phyloP scores from a whole-genome alignment of 257 asterid species.

The Rhazya stricta region DNA sequence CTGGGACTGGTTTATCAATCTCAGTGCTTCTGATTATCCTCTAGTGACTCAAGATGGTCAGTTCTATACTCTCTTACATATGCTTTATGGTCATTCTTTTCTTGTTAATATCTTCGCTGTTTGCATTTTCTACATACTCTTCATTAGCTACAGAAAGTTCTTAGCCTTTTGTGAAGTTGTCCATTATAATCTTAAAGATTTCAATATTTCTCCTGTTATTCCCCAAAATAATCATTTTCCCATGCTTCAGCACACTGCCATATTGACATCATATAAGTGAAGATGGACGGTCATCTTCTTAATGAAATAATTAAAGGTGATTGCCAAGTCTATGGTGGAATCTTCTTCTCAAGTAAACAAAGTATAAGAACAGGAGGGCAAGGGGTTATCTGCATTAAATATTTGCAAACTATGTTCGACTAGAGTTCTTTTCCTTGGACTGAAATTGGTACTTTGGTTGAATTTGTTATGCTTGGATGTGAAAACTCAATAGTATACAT shows the following conservation, averaged over 20 bases:
- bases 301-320: not conserved
- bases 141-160: not conserved
- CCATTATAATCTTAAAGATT: not conserved
- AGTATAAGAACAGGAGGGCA: not conserved
- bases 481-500: not conserved
- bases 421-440: not conserved
- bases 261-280: not conserved
- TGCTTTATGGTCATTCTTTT: not conserved
- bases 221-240: not conserved
- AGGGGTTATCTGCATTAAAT: not conserved
- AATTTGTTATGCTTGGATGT: not conserved
- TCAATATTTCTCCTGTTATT: not conserved
- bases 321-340: not conserved
- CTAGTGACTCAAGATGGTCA: constrained; percentile 95
- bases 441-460: not conserved
- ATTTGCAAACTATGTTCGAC: not conserved
- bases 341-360: not conserved
- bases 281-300: not conserved
- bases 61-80: constrained; percentile 27
- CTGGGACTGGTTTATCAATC: constrained; percentile 99
- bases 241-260: not conserved
- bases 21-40: constrained; percentile 99
- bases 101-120: constrained; percentile 3
- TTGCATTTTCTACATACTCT: constrained; percentile 5
- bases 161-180: not conserved